Percentiles rank a stretch among this genome's conserved stretches.
These are phyloP conservation scores for Gamarada debralockiae DNA, from an alignment of 495 filamentous ascomycete species.

Conservation along the genomic window DNA sequence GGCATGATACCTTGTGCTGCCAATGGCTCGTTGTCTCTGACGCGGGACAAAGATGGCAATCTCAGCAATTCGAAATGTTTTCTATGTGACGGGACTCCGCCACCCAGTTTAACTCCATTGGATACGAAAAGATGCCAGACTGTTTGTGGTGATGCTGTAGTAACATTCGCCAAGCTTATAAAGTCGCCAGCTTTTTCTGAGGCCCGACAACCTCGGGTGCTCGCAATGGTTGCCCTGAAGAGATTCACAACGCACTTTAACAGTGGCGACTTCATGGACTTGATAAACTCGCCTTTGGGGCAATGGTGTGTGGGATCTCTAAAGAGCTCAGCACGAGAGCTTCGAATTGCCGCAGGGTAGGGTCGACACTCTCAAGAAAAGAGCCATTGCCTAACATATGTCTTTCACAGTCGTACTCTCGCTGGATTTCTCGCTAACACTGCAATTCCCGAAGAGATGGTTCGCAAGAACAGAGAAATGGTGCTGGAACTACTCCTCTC, in stretches of 20 bases:
- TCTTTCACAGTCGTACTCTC: slow-evolving; percentile 47
- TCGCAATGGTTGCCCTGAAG: slow-evolving; percentile 67
- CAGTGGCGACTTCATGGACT: slow-evolving; percentile 52
- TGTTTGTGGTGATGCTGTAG: slow-evolving; percentile 35
- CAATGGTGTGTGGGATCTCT: slow-evolving; percentile 79
- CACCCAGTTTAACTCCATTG: slow-evolving; percentile 17
- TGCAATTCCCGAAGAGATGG: slow-evolving; percentile 35
- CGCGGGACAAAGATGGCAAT: slow-evolving; percentile 17
- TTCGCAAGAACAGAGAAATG: slow-evolving; percentile 61
- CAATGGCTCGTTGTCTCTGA: slow-evolving; percentile 28
- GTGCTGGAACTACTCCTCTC: slow-evolving; percentile 65
- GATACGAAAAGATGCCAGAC: slow-evolving; percentile 31
- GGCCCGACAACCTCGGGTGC: slow-evolving; percentile 58
- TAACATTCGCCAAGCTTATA: slow-evolving; percentile 53
- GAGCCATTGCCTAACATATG: background rate
- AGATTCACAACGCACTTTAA: slow-evolving; percentile 62
- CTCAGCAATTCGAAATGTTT: slow-evolving; percentile 24
- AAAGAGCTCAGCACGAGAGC: slow-evolving; percentile 77
- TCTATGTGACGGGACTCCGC: slow-evolving; percentile 31
- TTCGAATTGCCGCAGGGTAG: slow-evolving; percentile 70
- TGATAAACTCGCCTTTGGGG: slow-evolving; percentile 61
- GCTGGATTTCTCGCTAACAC: slow-evolving; percentile 57
- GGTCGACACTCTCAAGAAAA: slow-evolving; percentile 15
- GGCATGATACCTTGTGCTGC: slow-evolving; percentile 42
- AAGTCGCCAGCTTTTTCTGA: slow-evolving; percentile 54